Evolutionary conservation across 495 filamentous ascomycete species (phyloP).

Genomic region (Aspergillus incahuasiensis): DNA sequence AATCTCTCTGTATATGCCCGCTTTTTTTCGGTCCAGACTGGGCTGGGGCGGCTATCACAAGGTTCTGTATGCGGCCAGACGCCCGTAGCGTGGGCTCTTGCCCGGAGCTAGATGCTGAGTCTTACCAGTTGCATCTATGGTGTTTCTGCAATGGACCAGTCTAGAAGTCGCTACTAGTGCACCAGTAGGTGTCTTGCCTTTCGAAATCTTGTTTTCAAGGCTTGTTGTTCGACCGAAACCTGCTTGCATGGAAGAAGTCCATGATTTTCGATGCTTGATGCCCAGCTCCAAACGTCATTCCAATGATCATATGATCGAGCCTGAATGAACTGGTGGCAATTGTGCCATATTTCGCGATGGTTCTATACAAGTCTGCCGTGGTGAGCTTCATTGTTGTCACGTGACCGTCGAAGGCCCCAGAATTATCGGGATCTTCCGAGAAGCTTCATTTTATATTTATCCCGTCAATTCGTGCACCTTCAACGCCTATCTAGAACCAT

Average conservation of each 20-base stretch:
- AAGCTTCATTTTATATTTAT: not conserved
- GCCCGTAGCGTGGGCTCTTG: not conserved
- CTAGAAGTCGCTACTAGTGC: not conserved
- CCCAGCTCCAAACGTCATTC: not conserved
- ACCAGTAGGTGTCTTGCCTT: not conserved
- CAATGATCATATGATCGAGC: not conserved
- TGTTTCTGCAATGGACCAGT: not conserved
- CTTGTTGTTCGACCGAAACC: not conserved
- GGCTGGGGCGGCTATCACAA: not conserved
- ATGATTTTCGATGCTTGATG: not conserved
- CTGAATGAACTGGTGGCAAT: not conserved
- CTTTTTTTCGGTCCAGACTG: not conserved
- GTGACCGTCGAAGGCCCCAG: conserved; percentile 28
- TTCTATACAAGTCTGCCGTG: not conserved
- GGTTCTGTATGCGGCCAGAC: not conserved
- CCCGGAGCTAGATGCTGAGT: not conserved
- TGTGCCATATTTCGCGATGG: not conserved
- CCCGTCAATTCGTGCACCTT: conserved; percentile 4
- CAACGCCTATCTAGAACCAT: conserved; percentile 14
- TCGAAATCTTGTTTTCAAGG: not conserved
- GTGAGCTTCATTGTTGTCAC: conserved; percentile 15
- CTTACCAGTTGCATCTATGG: not conserved
- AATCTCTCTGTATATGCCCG: not conserved
- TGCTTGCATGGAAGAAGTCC: not conserved
- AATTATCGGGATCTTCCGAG: conserved; percentile 20